phyloP scores from a whole-genome alignment of 768 basidiomycete genomes.

The Suillus clintonianus region DNA sequence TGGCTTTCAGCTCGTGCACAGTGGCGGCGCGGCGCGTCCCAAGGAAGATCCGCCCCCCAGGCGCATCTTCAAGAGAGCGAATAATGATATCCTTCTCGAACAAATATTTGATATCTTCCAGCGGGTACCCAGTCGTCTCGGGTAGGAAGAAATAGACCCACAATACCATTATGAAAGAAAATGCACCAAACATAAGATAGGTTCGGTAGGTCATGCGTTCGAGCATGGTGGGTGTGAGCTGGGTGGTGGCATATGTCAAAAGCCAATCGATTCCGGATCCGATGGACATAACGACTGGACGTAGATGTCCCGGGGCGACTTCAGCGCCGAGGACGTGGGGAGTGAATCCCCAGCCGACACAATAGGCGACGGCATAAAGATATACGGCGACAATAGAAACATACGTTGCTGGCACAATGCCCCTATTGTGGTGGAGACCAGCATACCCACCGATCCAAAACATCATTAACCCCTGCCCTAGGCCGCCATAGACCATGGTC shows the following conservation, averaged over 20 bases:
- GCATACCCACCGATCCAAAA: conserved; percentile 36
- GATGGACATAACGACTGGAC: conserved; percentile 32
- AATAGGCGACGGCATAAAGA: conserved; percentile 37
- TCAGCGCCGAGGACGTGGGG: conserved; percentile 37
- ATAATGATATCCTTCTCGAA: conserved; percentile 35
- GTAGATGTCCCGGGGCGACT: conserved; percentile 37
- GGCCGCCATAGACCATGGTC: conserved; percentile 38
- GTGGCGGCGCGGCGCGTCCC: conserved; percentile 21
- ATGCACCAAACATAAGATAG: conserved; percentile 33
- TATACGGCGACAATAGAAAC: conserved; percentile 38
- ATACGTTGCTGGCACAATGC: conserved; percentile 32
- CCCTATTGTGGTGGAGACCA: conserved; percentile 27
- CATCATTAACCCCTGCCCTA: conserved; percentile 38
- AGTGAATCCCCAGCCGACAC: conserved; percentile 34
- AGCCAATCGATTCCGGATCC: conserved; percentile 35
- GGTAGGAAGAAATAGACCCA: conserved; percentile 40
- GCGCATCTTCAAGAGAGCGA: conserved; percentile 33
- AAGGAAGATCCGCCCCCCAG: conserved; percentile 31
- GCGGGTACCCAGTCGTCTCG: conserved; percentile 40
- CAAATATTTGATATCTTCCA: conserved; percentile 34
- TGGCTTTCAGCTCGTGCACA: conserved; percentile 28
- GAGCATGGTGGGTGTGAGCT: conserved; percentile 39
- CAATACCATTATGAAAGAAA: conserved; percentile 29
- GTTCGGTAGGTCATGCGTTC: conserved; percentile 27
- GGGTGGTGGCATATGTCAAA: conserved; percentile 38